Base-by-base conservation (phyloP, 148 eudicot species). In the Vaccinium corymbosum region DNA sequence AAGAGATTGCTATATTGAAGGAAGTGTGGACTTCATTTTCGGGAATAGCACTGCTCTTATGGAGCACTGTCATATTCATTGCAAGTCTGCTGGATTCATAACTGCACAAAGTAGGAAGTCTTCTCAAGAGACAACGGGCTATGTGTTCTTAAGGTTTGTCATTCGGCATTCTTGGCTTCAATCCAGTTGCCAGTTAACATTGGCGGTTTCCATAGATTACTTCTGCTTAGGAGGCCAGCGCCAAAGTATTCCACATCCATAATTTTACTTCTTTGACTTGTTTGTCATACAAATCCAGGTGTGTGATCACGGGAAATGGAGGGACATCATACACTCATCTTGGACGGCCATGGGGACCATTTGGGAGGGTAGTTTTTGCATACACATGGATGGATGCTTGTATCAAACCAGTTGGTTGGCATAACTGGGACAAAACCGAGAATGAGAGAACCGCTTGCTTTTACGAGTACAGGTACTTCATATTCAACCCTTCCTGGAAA, bases 301-400 rank as follows among this genome's bases (percentile, higher is more conserved):
- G 99, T 87, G 95, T 93, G 81, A 93, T 97, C 81, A 97, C 99
- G 38, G 98, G 99, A 78, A 92, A 89, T 83, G 99, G 99, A 62
- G 90, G 85, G 76, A 79, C 92, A 77, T 84, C 90, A 72, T 97
- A 93, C 78, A 75, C 92, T 9, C 82, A 91, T 89, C 99, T 97
- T 70, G 99, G 99, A 81, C 93, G 99, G 38, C 99, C 99, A 74
- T 97, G 99, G 99, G 99, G 99, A 62, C 98, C 98, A 25, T 97
- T 92, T 86, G 98, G 97, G 83, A 90, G 98, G 85, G 99, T 97
- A 83, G 95, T 95, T 29, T 95, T 89, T 85, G 98, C 97, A 17
- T 93, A 94, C 86, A 92, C 95, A n/a, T 90, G 92, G 84, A 94
- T 95, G 95, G 98, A 95, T 88, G 92, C 92, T 71, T 95, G 98